phyloP scores from a whole-genome alignment of 176 grass and related monocot species.

The Guadua angustifolia region DNA sequence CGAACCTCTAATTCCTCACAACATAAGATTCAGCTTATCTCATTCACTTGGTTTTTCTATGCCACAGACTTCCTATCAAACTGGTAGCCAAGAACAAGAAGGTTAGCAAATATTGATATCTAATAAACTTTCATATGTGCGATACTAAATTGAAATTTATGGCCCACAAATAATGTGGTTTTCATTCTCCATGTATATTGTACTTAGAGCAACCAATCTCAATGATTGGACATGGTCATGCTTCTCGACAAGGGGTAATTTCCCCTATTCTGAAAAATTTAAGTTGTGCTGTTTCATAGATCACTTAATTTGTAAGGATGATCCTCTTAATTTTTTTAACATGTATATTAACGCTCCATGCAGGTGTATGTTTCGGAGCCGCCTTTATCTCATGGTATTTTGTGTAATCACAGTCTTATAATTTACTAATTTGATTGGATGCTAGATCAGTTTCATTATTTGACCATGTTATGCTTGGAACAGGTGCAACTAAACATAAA shows the following conservation, averaged over 20 bases:
- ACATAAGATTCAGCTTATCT: constrained; percentile 24
- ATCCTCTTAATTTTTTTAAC: not conserved
- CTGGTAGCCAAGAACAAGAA: constrained; percentile 19
- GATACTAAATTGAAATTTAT: constrained; percentile 18
- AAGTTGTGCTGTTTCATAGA: not conserved
- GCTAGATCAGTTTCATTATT: constrained; percentile 1
- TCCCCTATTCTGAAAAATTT: constrained; percentile 5
- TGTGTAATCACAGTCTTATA: constrained; percentile 21
- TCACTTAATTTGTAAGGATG: constrained; percentile 11
- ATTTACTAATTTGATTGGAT: not conserved
- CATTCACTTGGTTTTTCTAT: constrained; percentile 36
- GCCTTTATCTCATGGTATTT: constrained; percentile 40
- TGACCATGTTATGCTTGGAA: constrained; percentile 38
- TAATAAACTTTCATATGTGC: constrained; percentile 18
- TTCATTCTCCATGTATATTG: constrained; percentile 20
- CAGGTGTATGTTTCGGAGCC: constrained; percentile 37
- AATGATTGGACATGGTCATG: constrained; percentile 43
- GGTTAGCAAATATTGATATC: constrained; percentile 37
- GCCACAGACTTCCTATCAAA: constrained; percentile 19
- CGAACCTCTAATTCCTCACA: not conserved
- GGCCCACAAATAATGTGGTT: constrained; percentile 6
- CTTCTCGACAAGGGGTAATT: constrained; percentile 44
- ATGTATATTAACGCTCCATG: constrained; percentile 15
- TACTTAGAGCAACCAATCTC: constrained; percentile 32
- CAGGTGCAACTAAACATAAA: constrained; percentile 34